Base-by-base conservation (phyloP, 371 early-diverging fungal species). In the Mucor ambiguus region DNA sequence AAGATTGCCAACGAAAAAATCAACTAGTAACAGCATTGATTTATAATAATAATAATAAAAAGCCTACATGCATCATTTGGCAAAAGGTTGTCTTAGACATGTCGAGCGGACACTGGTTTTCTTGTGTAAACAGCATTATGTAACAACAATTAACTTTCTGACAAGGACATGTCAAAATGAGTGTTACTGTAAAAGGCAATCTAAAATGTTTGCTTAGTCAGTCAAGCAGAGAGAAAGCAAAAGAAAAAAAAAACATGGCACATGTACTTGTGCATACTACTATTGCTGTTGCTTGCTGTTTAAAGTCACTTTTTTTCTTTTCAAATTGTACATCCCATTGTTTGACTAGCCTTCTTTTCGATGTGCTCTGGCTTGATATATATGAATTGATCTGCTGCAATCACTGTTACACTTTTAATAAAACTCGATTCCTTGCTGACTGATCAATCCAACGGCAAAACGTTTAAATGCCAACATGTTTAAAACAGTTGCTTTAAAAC, bases 1-100 rank as follows among this genome's bases (percentile, higher is more conserved):
- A 73, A 71, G 22, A 70, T 82, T 26, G 29, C 46, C 6, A 58
- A 61, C 12, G 76, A 78, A 28, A 77, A 76, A 61, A 49, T 46
- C 18, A 65, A 65, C 48, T 65, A 49, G 28, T 37, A 32, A 33
- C 16, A 9, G 18, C 33, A 38, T 22, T 9, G 41, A 26, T 26
- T 4, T 22, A 16, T 16, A 38, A 18, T 58, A n/a, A 22, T 18
- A 28, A 35, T 58, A 24, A 37, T 24, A 11, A 58, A 58, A 22
- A 58, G 1, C 57, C 6, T 12, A 61, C 54, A 14, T 54, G 3
- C 26, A 54, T 28, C 18, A 22, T 54, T 54, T 22, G 22, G 46
- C 46, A 44, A 44, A 44, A 20, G 20, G 20, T 44, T 44, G 46
- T 20, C 20, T 46, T 20, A 46, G 46, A 46, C 46, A 7, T 46